phyloP scores from a whole-genome alignment of 345 rosid genomes.

The Eutrema yunnanense region DNA sequence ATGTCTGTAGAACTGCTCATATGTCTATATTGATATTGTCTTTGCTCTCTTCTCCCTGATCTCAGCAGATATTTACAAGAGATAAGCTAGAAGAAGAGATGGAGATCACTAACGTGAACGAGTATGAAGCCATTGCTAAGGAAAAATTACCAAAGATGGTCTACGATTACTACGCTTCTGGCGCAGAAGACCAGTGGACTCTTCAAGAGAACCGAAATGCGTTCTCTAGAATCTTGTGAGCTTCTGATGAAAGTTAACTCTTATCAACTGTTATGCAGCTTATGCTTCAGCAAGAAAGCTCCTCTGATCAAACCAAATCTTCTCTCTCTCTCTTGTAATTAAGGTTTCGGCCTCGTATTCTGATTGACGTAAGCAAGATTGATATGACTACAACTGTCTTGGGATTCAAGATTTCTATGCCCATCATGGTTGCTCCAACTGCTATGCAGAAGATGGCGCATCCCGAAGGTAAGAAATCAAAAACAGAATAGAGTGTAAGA shows the following conservation, averaged over 20 bases:
- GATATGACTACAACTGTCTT: slow-evolving; percentile 57
- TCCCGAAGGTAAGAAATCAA: slow-evolving; percentile 51
- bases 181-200: slow-evolving; percentile 73
- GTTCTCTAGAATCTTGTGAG: slow-evolving; percentile 62
- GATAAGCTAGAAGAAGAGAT: slow-evolving; percentile 19
- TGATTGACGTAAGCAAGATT: slow-evolving; percentile 68
- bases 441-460: slow-evolving; percentile 87
- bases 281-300: not conserved
- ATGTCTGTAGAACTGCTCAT: not conserved
- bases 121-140: slow-evolving; percentile 63
- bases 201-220: slow-evolving; percentile 55
- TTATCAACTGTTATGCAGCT: not conserved
- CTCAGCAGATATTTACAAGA: not conserved
- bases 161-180: slow-evolving; percentile 67
- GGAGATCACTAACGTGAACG: slow-evolving; percentile 69
- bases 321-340: not conserved
- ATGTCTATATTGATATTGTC: not conserved
- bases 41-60: not conserved
- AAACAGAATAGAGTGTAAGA: not conserved
- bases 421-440: slow-evolving; percentile 81
- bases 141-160: slow-evolving; percentile 63
- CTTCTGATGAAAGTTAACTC: not conserved
- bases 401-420: slow-evolving; percentile 77
- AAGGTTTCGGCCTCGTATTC: slow-evolving; percentile 75
- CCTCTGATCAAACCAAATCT: not conserved